Base-by-base conservation (phyloP, 2,329 filamentous ascomycete genomes). In the Neonectria neomacrospora region DNA sequence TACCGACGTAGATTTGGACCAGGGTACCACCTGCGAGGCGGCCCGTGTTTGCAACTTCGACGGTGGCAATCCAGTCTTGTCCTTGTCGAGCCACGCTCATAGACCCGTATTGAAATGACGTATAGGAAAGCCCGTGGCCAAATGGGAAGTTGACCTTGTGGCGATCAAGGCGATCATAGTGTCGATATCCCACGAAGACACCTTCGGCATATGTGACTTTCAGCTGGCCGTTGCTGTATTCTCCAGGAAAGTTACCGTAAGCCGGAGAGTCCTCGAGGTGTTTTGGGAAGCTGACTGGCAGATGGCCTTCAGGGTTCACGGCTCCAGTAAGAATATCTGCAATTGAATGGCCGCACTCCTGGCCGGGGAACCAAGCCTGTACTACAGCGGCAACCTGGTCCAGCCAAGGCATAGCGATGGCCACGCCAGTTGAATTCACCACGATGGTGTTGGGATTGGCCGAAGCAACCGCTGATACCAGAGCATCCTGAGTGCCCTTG, bases 281-380 rank as follows among this genome's bases (percentile, higher is more conserved):
- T 30, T 77, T 80, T 0, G 90, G 90, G 76, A 90, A 91, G 0
- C 82, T 88, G 11, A 90, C 79, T 0, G 88, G 86, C 0, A 91
- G 77, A 64, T 88, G 89, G 2, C 86, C 89, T 54, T 85, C 86
- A 0, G 89, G 89, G 67, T 88, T 90, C 39, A 86, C 81, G 41
- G 84, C 81, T 26, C 89, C 90, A 54, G 88, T 86, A 3, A 91
- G 79, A 1, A 91, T 83, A 67, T 91, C 88, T 1, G 86, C 87
- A 51, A 91, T 85, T 0, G 87, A 87, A 67, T 91, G 89, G 0
- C 89, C 90, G 18, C 85, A 85, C 76, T 91, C 89, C 71, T 91
- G 89, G 2, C 89, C 89, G 48, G 88, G 86, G 69, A 90, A 91
- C 88, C 88, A 91, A n/a, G 86, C 86, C 71, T 85, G 88, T 2